Base-by-base conservation (phyloP, 305 asterid species). In the Fraxinus floribunda region DNA sequence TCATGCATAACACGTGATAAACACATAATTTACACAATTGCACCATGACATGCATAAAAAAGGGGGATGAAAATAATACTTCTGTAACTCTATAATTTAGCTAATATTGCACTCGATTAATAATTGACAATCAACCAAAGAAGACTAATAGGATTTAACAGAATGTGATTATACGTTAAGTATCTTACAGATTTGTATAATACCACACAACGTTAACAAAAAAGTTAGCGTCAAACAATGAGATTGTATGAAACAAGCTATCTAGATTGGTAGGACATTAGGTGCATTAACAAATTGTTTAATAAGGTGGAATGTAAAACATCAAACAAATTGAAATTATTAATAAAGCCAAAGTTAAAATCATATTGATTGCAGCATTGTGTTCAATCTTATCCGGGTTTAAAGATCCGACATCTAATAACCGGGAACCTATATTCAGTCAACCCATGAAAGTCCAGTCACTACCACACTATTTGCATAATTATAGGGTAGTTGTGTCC, bases 381-480 rank as follows among this genome's bases (percentile, higher is more conserved):
- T 11, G 55, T 44, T 44, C 55, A 44, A 44, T 44, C 55, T 44
- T 11, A 3, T 11, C 5, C n/a, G 5, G 52, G 52, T 44, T 44
- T 44, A 44, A 44, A 44, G 52, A 44, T 44, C 52, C 52, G 52
- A 44, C 52, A 44, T 41, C 13, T 41, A 41, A 41, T 41, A 10
- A 41, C 49, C 15, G 49, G 49, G 49, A 41, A 41, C 49, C 0
- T 41, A 41, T 41, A 41, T 10, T 41, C 15, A 2, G 52, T 11
- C 44, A 11, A 44, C n/a, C 5, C n/a, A 11, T 11, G 13, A 11
- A 44, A 44, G 10, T 38, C 8, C 10, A 10, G 52, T 41, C 86
- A 86, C 90, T 80, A 85, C 39, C 57, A 39, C 91, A 73, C 83
- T 71, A 60, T 68, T 46, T 4, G 30, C 83, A 80, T 49, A 77